phyloP scores from a whole-genome alignment of 805 yeast genomes.

The Spathaspora girioi region DNA sequence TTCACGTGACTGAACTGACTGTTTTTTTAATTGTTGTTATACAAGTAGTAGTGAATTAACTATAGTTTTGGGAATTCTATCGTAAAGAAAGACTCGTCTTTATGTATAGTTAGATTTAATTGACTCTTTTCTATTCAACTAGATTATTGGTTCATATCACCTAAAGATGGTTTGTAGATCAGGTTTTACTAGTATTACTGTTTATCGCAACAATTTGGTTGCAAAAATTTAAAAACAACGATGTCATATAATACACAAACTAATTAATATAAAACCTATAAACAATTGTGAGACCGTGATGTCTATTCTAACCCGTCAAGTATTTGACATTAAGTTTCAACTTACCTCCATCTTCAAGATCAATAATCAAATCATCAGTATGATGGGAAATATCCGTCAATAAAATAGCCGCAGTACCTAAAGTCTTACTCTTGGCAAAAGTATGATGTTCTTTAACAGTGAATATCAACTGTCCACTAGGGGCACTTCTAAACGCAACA shows the following conservation, averaged over 20 bases:
- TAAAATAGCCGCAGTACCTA: conserved; percentile 56
- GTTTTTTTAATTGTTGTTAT: neutral
- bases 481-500: conserved; percentile 61
- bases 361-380: conserved; percentile 35
- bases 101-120: no score
- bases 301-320: conserved; percentile 5
- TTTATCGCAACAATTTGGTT: no score
- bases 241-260: neutral
- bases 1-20: neutral
- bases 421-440: conserved; percentile 63
- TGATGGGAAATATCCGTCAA: conserved; percentile 49
- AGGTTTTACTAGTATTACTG: no score
- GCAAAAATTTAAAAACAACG: neutral
- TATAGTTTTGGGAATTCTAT: neutral
- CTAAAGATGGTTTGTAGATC: no score
- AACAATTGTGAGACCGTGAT: no score
- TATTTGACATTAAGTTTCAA: conserved; percentile 40
- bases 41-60: neutral
- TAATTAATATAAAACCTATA: neutral
- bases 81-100: no score
- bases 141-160: no score
- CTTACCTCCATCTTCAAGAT: conserved; percentile 32
- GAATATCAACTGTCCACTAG: conserved; percentile 58
- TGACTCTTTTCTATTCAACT: no score
- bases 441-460: conserved; percentile 64